Evolutionary conservation across 2,329 filamentous ascomycete species (phyloP).

Genomic region (Fusarium sp.): DNA sequence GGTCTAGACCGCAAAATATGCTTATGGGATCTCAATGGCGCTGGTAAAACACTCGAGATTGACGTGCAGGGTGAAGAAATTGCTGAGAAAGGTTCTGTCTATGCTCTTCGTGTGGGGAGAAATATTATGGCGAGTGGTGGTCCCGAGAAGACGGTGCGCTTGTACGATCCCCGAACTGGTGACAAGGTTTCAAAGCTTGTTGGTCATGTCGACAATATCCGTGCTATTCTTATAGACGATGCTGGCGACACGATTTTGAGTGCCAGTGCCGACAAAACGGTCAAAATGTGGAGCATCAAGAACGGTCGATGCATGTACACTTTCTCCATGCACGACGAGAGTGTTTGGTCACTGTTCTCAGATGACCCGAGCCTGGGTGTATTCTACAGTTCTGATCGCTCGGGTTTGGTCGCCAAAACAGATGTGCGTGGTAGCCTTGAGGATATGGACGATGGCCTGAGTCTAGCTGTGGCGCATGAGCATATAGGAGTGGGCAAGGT

Average conservation of each 20-base stretch:
- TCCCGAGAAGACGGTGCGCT: slow-evolving; percentile 88
- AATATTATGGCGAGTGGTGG: slow-evolving; percentile 90
- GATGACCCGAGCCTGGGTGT: slow-evolving; percentile 84
- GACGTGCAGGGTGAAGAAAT: slow-evolving; percentile 85
- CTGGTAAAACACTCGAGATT: slow-evolving; percentile 86
- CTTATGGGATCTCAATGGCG: slow-evolving; percentile 92
- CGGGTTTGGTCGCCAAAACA: slow-evolving; percentile 94
- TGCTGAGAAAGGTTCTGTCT: slow-evolving; percentile 92
- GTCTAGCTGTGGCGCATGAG: slow-evolving; percentile 90
- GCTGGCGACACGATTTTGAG: slow-evolving; percentile 92
- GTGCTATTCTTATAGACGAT: slow-evolving; percentile 88
- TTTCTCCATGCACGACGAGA: slow-evolving; percentile 98
- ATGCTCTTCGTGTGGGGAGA: slow-evolving; percentile 83
- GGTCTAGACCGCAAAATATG: slow-evolving; percentile 92
- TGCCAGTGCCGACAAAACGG: slow-evolving; percentile 92
- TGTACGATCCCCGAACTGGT: slow-evolving; percentile 91
- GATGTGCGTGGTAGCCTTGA: slow-evolving; percentile 78
- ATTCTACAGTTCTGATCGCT: slow-evolving; percentile 95
- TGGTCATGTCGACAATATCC: slow-evolving; percentile 93
- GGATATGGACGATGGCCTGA: slow-evolving; percentile 84
- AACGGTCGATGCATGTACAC: slow-evolving; percentile 97
- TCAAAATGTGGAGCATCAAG: slow-evolving; percentile 97
- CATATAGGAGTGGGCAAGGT: slow-evolving; percentile 81
- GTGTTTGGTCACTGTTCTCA: slow-evolving; percentile 95
- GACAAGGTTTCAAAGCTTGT: slow-evolving; percentile 96